These are phyloP conservation scores for Aspergillus tanneri DNA, from an alignment of 2,329 filamentous ascomycete species.

Conservation along the genomic window DNA sequence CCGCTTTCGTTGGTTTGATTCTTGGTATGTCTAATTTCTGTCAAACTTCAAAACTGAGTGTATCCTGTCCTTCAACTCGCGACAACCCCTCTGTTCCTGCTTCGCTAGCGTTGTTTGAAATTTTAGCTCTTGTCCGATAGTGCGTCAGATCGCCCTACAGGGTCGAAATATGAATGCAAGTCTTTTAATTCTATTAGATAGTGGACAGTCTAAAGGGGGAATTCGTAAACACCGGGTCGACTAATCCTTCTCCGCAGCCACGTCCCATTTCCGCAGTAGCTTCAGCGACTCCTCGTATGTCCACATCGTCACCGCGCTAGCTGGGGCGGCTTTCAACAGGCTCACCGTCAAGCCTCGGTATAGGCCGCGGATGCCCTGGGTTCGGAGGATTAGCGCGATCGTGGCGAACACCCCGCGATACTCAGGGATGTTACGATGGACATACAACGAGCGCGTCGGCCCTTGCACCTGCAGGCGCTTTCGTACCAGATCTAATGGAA, in stretches of 20 bases:
- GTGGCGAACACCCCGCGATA: constrained; percentile 70
- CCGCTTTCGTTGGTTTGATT: constrained; percentile 16
- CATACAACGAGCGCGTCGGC: constrained; percentile 74
- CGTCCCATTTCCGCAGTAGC: constrained; percentile 49
- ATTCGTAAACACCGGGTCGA: too few relatives aligned
- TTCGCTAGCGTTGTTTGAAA: constrained; percentile 20
- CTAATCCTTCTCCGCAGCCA: constrained; percentile 19
- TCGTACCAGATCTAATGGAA: constrained; percentile 86
- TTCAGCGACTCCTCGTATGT: constrained; percentile 79
- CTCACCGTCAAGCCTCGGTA: constrained; percentile 88
- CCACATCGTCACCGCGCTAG: constrained; percentile 90
- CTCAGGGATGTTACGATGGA: constrained; percentile 83
- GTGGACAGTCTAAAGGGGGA: too few relatives aligned
- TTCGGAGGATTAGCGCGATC: constrained; percentile 64
- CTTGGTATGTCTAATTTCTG: constrained; percentile 20
- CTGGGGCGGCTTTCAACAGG: constrained; percentile 89
- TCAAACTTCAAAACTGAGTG: constrained; percentile 12
- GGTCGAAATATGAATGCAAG: constrained; percentile 12
- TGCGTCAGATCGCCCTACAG: constrained; percentile 8
- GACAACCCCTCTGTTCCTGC: constrained; percentile 27
- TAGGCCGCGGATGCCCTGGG: constrained; percentile 75
- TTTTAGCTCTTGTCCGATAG: constrained; percentile 4
- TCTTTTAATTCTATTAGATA: constrained; percentile 6
- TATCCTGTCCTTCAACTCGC: constrained; percentile 17
- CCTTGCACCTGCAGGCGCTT: constrained; percentile 96